A percentile compares a stretch with the other conserved stretches of the same genome.
These are phyloP conservation scores for Nemania sp. DNA, from an alignment of 2,329 filamentous ascomycete species.

Conservation along the genomic window DNA sequence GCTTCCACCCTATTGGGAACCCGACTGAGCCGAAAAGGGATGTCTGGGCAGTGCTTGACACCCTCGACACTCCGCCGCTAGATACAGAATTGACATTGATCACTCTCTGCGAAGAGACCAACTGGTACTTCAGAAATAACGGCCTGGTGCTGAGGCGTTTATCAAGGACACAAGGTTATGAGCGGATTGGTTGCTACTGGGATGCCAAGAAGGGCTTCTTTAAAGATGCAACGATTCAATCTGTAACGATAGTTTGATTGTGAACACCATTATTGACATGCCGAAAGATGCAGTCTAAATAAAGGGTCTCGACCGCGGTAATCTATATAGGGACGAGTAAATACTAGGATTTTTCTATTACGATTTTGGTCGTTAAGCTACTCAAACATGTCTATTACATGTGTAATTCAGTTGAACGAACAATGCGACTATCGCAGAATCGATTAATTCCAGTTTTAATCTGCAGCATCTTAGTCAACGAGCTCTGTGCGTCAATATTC, in stretches of 20 bases:
- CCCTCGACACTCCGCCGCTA: neutral
- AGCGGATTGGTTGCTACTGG: constrained; percentile 16
- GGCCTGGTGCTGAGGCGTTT: constrained; percentile 5
- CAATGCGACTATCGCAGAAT: no score
- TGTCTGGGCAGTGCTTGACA: constrained; percentile 6
- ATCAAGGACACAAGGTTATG: neutral
- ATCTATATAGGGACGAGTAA: no score
- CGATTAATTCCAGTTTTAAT: no score
- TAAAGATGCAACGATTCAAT: neutral
- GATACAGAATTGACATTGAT: neutral
- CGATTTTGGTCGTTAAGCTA: no score
- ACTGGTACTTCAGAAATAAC: constrained; percentile 5
- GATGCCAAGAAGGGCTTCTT: constrained; percentile 1
- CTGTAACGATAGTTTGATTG: constrained; percentile 6
- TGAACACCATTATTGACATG: neutral
- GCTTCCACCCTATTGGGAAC: neutral
- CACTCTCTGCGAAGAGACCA: constrained; percentile 2
- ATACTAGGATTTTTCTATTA: no score
- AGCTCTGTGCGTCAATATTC: constrained; percentile 19
- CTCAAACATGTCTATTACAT: no score
- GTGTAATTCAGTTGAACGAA: no score
- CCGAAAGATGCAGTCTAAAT: neutral
- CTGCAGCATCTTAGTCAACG: no score
- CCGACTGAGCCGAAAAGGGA: neutral
- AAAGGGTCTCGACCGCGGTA: no score